Base-by-base conservation (phyloP, 495 filamentous ascomycete genomes). In the Tricharina praecox region DNA sequence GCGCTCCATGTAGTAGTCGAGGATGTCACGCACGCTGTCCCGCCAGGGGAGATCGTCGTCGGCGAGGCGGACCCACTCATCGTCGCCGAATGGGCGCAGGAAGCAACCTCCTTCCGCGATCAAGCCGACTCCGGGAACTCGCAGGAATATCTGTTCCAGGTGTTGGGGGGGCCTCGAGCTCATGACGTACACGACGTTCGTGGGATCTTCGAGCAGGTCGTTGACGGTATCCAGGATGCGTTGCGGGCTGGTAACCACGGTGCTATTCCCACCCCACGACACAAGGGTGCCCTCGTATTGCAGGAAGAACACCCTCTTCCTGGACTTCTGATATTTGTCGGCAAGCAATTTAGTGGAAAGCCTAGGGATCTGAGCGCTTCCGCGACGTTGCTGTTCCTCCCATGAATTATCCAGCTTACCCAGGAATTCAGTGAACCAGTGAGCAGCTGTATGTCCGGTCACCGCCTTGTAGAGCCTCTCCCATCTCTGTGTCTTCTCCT, bases 81-180 rank as follows among this genome's bases (percentile, higher is more conserved):
- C 69, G 13, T 64, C 67, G n/a, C 75, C 70, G 43, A 72, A 74
- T 49, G 80, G 73, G 53, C 81, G 81, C 35, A 93, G 64, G 63
- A 86, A 95, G 56, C 82, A 93, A 2, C 87, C 87, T 60, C 90
- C 93, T 63, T 95, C 87, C 10, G 87, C 85, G 52, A 94, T 88
- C 13, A 93, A 67, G 1, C 87, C 87, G 1, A 94, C 67, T 39
- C 78, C 75, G 16, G 79, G 75, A 2, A 92, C 78, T 38, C 77
- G 68, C 23, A 75, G 74, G 70, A 95, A 93, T 7, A 92, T 67
- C 0, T 75, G 71, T 51, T 93, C 86, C 33, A 95, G 79, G 57
- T 95, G 85, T 58, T 93, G 82, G 0, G 83, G 79, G 56, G 76
- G 77, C 21, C 83, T 74, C 11, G 82, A 77, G 33, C 82, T 88